Evolutionary conservation across 768 basidiomycete genomes (phyloP).

Genomic region (Boletus pseudo-olivaceus): DNA sequence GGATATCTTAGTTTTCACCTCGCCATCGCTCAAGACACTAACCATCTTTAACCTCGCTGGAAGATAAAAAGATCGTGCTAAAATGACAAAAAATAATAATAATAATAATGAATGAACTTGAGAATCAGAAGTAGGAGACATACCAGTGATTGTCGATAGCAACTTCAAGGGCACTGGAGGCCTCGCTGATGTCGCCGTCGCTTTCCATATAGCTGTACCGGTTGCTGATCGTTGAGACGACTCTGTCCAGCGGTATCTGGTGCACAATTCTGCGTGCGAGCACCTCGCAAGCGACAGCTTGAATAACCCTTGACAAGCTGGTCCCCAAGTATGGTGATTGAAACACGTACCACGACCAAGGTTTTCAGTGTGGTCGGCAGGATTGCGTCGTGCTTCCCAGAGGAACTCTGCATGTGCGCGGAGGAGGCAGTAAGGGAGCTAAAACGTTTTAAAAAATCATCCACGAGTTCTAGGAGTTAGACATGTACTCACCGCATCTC

Average conservation of each 20-base stretch:
- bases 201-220: conserved; percentile 67
- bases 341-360: conserved; percentile 59
- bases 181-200: conserved; percentile 75
- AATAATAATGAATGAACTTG: neutral
- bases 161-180: conserved; percentile 76
- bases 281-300: conserved; percentile 81
- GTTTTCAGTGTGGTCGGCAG: conserved; percentile 87
- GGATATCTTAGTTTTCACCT: conserved; percentile 4
- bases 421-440: conserved; percentile 82
- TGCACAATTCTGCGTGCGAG: conserved; percentile 81
- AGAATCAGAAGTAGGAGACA: conserved; percentile 1
- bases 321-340: neutral
- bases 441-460: neutral
- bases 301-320: neutral
- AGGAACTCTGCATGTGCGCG: conserved; percentile 78
- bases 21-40: conserved; percentile 8
- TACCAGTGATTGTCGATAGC: conserved; percentile 94
- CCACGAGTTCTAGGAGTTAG: neutral
- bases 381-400: conserved; percentile 75
- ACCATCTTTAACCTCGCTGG: conserved; percentile 82
- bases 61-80: conserved; percentile 82
- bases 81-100: neutral
- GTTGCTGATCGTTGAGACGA: conserved; percentile 71
- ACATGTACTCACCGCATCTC: conserved; percentile 61
- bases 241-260: conserved; percentile 54